Conservation (phyloP, 768 basidiomycete genomes). For the Lentinula lateritia region DNA sequence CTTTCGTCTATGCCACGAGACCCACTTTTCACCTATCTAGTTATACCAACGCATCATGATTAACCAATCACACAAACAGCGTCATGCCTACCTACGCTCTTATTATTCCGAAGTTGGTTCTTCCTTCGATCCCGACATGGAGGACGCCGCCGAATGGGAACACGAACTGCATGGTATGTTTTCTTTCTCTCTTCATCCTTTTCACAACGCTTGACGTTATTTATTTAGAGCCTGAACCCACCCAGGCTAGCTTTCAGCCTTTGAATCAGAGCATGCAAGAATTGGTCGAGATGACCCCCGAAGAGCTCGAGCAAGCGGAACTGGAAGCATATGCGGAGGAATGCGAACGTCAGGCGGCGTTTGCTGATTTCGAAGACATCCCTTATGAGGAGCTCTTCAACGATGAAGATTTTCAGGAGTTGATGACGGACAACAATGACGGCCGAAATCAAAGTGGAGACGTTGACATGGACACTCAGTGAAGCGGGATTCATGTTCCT, state of each 20-base stretch:
- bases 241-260: constrained; percentile 3
- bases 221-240: background rate
- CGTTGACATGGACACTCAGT: constrained; percentile 26
- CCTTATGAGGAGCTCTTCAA: constrained; percentile 29
- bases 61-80: constrained; percentile 42
- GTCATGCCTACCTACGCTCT: constrained; percentile 54
- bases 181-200: background rate
- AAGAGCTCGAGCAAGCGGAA: constrained; percentile 52
- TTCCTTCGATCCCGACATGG: constrained; percentile 70
- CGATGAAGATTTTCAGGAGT: background rate
- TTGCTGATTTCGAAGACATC: constrained; percentile 45
- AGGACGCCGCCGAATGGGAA: constrained; percentile 62
- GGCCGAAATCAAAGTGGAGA: constrained; percentile 12
- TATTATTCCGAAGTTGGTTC: constrained; percentile 68
- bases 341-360: constrained; percentile 28
- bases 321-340: constrained; percentile 57
- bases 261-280: background rate
- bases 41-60: constrained; percentile 63
- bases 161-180: constrained; percentile 39
- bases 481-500: too few relatives aligned
- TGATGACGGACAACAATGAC: background rate
- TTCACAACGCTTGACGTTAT: background rate
- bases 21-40: constrained; percentile 26
- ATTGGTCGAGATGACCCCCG: constrained; percentile 26
- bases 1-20: background rate